Evolutionary conservation across 2,329 filamentous ascomycete species (phyloP).

Genomic region (Monilinia laxa): DNA sequence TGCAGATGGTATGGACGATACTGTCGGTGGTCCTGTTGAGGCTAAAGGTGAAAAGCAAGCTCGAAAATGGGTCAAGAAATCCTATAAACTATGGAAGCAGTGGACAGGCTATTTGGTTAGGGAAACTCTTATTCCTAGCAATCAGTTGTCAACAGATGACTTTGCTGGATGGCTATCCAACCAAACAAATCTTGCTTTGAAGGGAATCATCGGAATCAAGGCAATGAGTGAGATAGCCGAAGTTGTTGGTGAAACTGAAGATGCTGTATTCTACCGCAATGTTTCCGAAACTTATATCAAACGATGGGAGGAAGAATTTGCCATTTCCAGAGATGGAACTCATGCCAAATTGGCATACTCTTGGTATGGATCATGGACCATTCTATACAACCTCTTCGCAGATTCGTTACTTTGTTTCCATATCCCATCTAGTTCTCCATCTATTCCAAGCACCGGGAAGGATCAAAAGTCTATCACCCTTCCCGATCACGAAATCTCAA

Average conservation of each 20-base stretch:
- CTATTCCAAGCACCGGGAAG: slow-evolving; percentile 28
- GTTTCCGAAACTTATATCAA: slow-evolving; percentile 62
- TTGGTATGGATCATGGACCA: slow-evolving; percentile 75
- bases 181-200: slow-evolving; percentile 71
- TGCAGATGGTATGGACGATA: slow-evolving; percentile 58
- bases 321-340: slow-evolving; percentile 62
- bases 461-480: slow-evolving; percentile 36
- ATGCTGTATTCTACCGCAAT: slow-evolving; percentile 59
- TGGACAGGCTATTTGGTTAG: slow-evolving; percentile 69
- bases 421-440: slow-evolving; percentile 41
- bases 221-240: slow-evolving; percentile 70
- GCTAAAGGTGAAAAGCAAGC: slow-evolving; percentile 56
- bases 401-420: slow-evolving; percentile 80
- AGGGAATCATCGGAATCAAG: slow-evolving; percentile 75
- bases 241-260: slow-evolving; percentile 54
- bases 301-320: slow-evolving; percentile 62
- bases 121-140: slow-evolving; percentile 61
- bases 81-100: slow-evolving; percentile 65
- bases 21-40: slow-evolving; percentile 54
- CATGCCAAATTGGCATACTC: slow-evolving; percentile 71
- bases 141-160: slow-evolving; percentile 69
- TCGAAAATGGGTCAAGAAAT: slow-evolving; percentile 60
- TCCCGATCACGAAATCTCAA: slow-evolving; percentile 28
- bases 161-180: slow-evolving; percentile 68
- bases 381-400: slow-evolving; percentile 68